Percentiles rank a stretch among this genome's conserved stretches.
Evolutionary conservation across 805 yeast species (phyloP).

Genomic region (Hanseniaspora clermontiae): DNA sequence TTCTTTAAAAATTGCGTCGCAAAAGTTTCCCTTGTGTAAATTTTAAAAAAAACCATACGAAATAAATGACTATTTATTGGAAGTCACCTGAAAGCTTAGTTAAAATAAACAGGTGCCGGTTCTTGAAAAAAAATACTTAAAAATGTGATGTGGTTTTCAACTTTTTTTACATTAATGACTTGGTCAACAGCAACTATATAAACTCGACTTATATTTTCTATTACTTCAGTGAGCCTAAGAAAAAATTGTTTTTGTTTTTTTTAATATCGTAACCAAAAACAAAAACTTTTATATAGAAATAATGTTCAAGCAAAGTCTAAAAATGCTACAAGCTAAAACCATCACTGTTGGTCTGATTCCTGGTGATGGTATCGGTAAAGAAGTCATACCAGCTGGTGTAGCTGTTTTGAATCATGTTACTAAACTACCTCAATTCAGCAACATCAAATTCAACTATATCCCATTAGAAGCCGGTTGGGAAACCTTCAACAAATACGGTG

Average conservation of each 20-base stretch:
- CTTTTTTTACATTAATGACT: not conserved
- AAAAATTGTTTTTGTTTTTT: no score
- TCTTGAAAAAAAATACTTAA: not conserved
- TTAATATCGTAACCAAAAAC: not conserved
- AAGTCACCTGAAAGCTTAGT: not conserved
- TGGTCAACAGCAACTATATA: not conserved
- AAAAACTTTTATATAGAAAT: not conserved
- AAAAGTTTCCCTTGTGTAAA: not conserved
- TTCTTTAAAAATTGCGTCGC: not conserved
- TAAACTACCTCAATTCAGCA: constrained; percentile 31
- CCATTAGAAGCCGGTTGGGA: constrained; percentile 91
- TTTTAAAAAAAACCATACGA: not conserved
- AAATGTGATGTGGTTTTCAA: not conserved
- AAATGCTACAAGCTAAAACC: constrained; percentile 33
- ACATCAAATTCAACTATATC: constrained; percentile 59
- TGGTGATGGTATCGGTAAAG: constrained; percentile 97
- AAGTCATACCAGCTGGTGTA: constrained; percentile 94
- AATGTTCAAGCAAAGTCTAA: constrained; percentile 25
- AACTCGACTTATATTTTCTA: not conserved
- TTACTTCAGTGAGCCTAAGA: no score
- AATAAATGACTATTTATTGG: not conserved
- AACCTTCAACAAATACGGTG: constrained; percentile 85
- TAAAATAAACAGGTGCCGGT: not conserved
- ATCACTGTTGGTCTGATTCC: constrained; percentile 67
- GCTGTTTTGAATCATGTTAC: constrained; percentile 76